A percentile compares a stretch with the other conserved stretches of the same genome.
These are phyloP conservation scores for Epichloe sibirici DNA, from an alignment of 2,329 filamentous ascomycete species.

Conservation along the genomic window DNA sequence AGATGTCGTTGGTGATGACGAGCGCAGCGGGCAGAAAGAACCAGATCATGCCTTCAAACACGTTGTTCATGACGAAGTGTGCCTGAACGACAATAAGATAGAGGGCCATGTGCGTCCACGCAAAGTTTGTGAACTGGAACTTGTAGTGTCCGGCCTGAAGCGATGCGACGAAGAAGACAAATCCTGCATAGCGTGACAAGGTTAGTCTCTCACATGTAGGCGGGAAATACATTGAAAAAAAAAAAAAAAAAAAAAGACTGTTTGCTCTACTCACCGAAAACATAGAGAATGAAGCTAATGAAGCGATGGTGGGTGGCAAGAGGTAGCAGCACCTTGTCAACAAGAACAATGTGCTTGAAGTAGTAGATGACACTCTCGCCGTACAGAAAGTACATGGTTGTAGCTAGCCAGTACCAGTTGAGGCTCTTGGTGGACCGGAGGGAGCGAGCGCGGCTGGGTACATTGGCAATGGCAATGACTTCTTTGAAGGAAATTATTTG, in stretches of 20 bases:
- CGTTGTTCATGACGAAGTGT: slow-evolving; percentile 99
- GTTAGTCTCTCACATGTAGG: not conserved
- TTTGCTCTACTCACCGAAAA: slow-evolving; percentile 60
- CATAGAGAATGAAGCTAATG: slow-evolving; percentile 96
- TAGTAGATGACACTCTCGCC: slow-evolving; percentile 99
- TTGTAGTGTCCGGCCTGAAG: slow-evolving; percentile 92
- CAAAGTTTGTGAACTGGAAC: slow-evolving; percentile 98
- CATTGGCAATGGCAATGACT: slow-evolving; percentile 93
- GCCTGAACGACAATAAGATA: slow-evolving; percentile 96
- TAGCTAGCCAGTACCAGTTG: slow-evolving; percentile 99
- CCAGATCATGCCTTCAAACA: slow-evolving; percentile 99
- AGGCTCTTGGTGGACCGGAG: slow-evolving; percentile 89
- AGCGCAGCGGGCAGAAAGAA: slow-evolving; percentile 92
- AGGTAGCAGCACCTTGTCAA: slow-evolving; percentile 84
- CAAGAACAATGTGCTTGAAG: slow-evolving; percentile 96
- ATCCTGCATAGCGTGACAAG: slow-evolving; percentile 43
- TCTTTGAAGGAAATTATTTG: slow-evolving; percentile 99
- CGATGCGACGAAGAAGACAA: slow-evolving; percentile 94
- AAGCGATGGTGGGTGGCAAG: slow-evolving; percentile 96
- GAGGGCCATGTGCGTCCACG: slow-evolving; percentile 98
- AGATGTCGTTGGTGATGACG: slow-evolving; percentile 98
- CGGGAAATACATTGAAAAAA: not conserved
- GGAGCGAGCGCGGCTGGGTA: slow-evolving; percentile 81
- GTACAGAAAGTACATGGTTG: slow-evolving; percentile 98
- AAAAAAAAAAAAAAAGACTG: not conserved